Evolutionary conservation across 495 filamentous ascomycete genomes (phyloP).

Genomic region (Daldinia loculata): DNA sequence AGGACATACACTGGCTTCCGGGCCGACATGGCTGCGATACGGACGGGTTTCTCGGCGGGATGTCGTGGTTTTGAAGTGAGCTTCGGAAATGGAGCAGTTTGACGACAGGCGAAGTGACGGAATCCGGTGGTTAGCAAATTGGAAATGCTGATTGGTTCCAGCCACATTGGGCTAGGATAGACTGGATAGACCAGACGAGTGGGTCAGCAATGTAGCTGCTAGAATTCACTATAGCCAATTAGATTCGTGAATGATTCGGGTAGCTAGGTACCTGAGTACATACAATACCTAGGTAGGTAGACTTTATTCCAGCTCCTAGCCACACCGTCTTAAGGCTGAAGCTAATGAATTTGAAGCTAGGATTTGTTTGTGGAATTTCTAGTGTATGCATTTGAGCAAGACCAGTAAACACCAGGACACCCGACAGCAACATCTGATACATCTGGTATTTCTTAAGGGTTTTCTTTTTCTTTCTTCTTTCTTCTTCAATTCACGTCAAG

Average conservation of each 20-base stretch:
- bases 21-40: conserved; percentile 57
- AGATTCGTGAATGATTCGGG: not conserved
- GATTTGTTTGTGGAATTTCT: conserved; percentile 35
- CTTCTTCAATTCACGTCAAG: not conserved
- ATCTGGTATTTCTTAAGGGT: not conserved
- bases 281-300: too few species aligned
- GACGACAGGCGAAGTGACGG: conserved; percentile 15
- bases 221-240: not conserved
- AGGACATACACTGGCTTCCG: conserved; percentile 59
- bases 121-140: conserved; percentile 45
- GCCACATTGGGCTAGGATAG: conserved; percentile 37
- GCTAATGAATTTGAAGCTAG: conserved; percentile 30
- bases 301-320: conserved; percentile 13
- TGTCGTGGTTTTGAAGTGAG: conserved; percentile 33
- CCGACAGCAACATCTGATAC: not conserved
- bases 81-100: conserved; percentile 41
- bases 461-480: not conserved
- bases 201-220: not conserved
- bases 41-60: conserved; percentile 26
- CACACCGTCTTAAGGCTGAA: conserved; percentile 21
- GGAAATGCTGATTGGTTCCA: conserved; percentile 46
- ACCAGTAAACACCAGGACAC: conserved; percentile 11
- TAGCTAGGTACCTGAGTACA: not conserved
- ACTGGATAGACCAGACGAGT: not conserved
- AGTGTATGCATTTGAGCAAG: conserved; percentile 4